Base-by-base conservation (phyloP, 805 yeast species). In the Lachancea sp. region DNA sequence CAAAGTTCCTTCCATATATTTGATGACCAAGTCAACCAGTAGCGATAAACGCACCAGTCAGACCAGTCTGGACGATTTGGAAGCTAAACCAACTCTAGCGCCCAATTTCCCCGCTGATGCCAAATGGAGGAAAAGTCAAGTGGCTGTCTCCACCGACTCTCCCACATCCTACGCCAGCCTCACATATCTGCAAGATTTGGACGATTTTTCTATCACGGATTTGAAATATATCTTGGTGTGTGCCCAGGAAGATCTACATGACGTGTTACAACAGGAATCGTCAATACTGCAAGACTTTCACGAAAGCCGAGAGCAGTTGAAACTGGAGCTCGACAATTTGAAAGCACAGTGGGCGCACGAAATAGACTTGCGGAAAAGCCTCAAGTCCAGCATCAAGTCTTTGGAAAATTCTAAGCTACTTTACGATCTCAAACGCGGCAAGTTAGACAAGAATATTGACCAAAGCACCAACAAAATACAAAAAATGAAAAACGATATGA, bases 221-320 rank as follows among this genome's bases (percentile, higher is more conserved):
- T 47, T 62, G 49, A 62, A 63, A 35, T 58, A 54, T 32, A 60
- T 62, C 17, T 45, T 63, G 34, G 57, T 60, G 3, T 59, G 63
- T 43, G 55, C 65, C 1, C 67, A 62, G 43, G 66, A 62, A 44
- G 66, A 62, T 44, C 42, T 62, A 45, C 68, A 62, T 44, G 61
- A 60, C n/a, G 61, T 62, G 3, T 45, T 62, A 10, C 48, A 54
- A 13, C 64, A 60, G 36, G 59, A 59, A 35, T 30, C 53, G 3
- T 51, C 57, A 6, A 34, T 54, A 3, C 46, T 57, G 18, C 57
- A 58, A 34, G 65, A 63, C 44, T 63, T 62, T 42, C 52, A 54
- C 36, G 66, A 60, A 31, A 51, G 61, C 1, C 56, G 57, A 43
- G n/a, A 52, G 32, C 59, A 58, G 38, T 41, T 62, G 35, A 52